Percentiles rank a stretch among this genome's conserved stretches.
Evolutionary conservation across 768 basidiomycete genomes (phyloP).

Genomic region (Termitomyces eurrhizus): DNA sequence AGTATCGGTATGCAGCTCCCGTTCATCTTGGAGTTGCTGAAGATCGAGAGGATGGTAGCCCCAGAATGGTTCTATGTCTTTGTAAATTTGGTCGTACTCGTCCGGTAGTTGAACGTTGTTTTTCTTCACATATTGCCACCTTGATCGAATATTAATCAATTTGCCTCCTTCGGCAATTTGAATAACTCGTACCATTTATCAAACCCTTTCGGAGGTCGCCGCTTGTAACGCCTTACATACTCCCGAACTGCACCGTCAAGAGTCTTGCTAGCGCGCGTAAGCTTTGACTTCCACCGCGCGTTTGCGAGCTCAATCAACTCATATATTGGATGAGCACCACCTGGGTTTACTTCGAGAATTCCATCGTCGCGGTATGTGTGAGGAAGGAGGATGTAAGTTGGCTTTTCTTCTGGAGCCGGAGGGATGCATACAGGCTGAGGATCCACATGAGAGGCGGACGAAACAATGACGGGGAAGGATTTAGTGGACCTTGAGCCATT

Average conservation of each 20-base stretch:
- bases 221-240: slow-evolving; percentile 71
- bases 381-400: slow-evolving; percentile 18
- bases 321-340: slow-evolving; percentile 68
- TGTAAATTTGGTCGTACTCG: slow-evolving; percentile 50
- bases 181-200: slow-evolving; percentile 68
- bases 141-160: slow-evolving; percentile 6
- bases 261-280: slow-evolving; percentile 70
- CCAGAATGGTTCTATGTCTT: slow-evolving; percentile 40
- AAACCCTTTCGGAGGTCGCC: slow-evolving; percentile 83
- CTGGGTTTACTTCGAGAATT: slow-evolving; percentile 35
- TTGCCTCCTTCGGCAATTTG: background rate
- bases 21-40: slow-evolving; percentile 20
- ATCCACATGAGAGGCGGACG: background rate
- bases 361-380: slow-evolving; percentile 35
- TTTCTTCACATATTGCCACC: slow-evolving; percentile 44
- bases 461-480: background rate
- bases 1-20: slow-evolving; percentile 27
- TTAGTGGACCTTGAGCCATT: background rate
- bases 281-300: slow-evolving; percentile 50
- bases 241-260: slow-evolving; percentile 71
- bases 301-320: slow-evolving; percentile 73
- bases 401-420: background rate
- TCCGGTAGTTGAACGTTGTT: slow-evolving; percentile 47
- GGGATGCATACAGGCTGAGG: slow-evolving; percentile 8
- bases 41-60: slow-evolving; percentile 33